Evolutionary conservation across 495 filamentous ascomycete species (phyloP).

Genomic region (Neurospora sublineolata): DNA sequence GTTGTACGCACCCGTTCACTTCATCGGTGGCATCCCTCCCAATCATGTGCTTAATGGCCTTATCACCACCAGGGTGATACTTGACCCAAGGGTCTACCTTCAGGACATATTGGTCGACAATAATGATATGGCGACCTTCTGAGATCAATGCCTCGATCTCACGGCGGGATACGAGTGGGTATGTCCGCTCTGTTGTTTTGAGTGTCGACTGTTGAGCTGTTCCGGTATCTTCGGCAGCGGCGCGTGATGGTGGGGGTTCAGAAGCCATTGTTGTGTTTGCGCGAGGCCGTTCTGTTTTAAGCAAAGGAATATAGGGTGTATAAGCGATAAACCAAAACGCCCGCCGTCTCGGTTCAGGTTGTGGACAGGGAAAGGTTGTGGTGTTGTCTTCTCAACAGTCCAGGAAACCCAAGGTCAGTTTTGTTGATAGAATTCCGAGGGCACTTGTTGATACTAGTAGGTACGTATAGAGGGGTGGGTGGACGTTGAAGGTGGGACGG

Average conservation of each 20-base stretch:
- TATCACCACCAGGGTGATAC: constrained; percentile 88
- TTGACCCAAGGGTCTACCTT: constrained; percentile 79
- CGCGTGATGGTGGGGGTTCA: neutral
- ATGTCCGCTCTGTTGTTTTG: constrained; percentile 24
- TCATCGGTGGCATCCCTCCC: constrained; percentile 95
- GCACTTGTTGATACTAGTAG: neutral
- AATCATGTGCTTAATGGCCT: constrained; percentile 88
- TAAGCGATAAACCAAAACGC: neutral
- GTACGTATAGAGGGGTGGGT: neutral
- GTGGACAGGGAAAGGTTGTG: neutral
- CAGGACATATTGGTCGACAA: constrained; percentile 69
- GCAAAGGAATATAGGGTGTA: neutral
- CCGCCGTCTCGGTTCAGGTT: neutral
- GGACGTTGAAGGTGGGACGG: neutral
- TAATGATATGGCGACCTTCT: constrained; percentile 69
- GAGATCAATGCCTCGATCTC: constrained; percentile 83
- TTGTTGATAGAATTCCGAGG: neutral
- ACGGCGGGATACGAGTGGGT: constrained; percentile 48
- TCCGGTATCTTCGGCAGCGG: neutral
- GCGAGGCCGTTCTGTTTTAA: neutral
- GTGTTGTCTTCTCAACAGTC: neutral
- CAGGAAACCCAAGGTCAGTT: neutral
- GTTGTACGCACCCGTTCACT: constrained; percentile 64
- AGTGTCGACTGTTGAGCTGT: neutral
- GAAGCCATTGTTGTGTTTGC: neutral